phyloP scores from a whole-genome alignment of 176 grass and related monocot species.

The bread wheat (Triticum aestivum) region IWGSC_CS_RefSeq_v2.1 NC_057809.1:557161637-557162136 shows the following conservation, averaged over 20 bases:
- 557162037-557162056: not conserved
- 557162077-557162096: not conserved
- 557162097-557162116: not conserved
- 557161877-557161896: slow-evolving; percentile 49
- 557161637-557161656: slow-evolving; percentile 28
- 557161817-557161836: slow-evolving; percentile 34
- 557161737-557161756: not conserved
- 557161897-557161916: slow-evolving; percentile 45
- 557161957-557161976: not conserved
- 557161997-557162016: not conserved
- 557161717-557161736: slow-evolving; percentile 51
- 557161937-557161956: slow-evolving; percentile 22
- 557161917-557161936: slow-evolving; percentile 27
- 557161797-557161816: slow-evolving; percentile 24
- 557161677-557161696: slow-evolving; percentile 15
- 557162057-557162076: not conserved
- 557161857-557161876: slow-evolving; percentile 55
- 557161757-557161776: not conserved
- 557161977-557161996: not conserved
- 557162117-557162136: no score
- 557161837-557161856: slow-evolving; percentile 44
- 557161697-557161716: slow-evolving; percentile 1
- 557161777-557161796: slow-evolving; percentile 18
- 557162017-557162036: slow-evolving; percentile 4
- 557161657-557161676: slow-evolving; percentile 26